Evolutionary conservation across 805 yeast species (phyloP).

Genomic region (Peterozyma toletana): DNA sequence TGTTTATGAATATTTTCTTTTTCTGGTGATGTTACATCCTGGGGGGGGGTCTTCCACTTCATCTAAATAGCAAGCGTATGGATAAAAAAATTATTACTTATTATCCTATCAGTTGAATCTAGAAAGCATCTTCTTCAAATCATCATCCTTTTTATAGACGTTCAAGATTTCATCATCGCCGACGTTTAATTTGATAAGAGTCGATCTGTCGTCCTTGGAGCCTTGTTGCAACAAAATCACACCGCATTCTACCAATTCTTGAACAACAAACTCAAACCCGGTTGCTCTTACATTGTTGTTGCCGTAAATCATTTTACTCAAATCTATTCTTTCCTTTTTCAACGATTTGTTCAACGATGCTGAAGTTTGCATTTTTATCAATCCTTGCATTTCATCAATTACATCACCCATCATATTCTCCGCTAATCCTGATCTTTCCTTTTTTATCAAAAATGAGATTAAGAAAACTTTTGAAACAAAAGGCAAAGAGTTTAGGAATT

Average conservation of each 20-base stretch:
- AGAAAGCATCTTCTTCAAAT: constrained; percentile 23
- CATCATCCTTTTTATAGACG: constrained; percentile 52
- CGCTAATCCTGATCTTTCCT: constrained; percentile 59
- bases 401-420: constrained; percentile 73
- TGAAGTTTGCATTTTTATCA: constrained; percentile 8
- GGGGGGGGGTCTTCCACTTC: no score
- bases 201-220: constrained; percentile 58
- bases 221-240: constrained; percentile 56
- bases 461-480: constrained; percentile 66
- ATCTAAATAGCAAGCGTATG: no score
- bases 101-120: constrained; percentile 5
- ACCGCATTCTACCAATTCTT: constrained; percentile 76
- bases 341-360: constrained; percentile 13
- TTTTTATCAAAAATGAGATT: constrained; percentile 57
- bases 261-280: constrained; percentile 53
- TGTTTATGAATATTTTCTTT: no score
- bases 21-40: no score
- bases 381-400: constrained; percentile 61
- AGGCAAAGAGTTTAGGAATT: constrained; percentile 52
- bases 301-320: constrained; percentile 19
- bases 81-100: no score
- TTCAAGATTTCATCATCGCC: constrained; percentile 63
- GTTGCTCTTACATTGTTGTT: constrained; percentile 31
- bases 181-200: constrained; percentile 56
- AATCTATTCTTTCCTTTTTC: constrained; percentile 15